phyloP scores from a whole-genome alignment of 2,329 filamentous ascomycete genomes.

The Metarhizium album region DNA sequence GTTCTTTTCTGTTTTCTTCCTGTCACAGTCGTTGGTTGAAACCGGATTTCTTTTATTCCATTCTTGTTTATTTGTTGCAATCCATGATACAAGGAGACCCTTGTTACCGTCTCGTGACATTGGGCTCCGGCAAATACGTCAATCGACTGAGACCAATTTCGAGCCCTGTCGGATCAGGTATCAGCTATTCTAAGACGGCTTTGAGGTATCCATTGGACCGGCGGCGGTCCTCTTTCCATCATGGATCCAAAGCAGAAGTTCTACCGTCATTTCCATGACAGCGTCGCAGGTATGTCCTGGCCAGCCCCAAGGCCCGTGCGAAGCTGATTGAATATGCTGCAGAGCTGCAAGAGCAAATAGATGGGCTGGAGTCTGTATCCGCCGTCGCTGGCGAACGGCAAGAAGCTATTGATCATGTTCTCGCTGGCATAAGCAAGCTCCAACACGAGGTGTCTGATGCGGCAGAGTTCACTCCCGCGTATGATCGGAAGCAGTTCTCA shows the following conservation, averaged over 20 bases:
- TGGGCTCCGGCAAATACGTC: neutral
- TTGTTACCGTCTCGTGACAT: neutral
- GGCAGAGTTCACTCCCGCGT: constrained; percentile 69
- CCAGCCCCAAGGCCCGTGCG: neutral
- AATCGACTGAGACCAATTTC: neutral
- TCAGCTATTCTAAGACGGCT: neutral
- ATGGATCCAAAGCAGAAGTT: constrained; percentile 60
- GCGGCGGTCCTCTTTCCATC: neutral
- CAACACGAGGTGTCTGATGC: constrained; percentile 80
- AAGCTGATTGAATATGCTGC: neutral
- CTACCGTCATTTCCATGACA: constrained; percentile 71
- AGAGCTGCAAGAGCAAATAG: constrained; percentile 72
- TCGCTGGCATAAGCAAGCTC: constrained; percentile 68
- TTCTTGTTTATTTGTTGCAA: too few relatives aligned
- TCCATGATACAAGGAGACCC: neutral
- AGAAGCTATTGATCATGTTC: constrained; percentile 69
- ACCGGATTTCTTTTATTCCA: too few relatives aligned
- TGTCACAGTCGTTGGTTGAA: too few relatives aligned
- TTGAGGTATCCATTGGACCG: neutral
- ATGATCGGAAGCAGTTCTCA: constrained; percentile 80
- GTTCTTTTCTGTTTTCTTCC: neutral
- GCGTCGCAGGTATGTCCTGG: constrained; percentile 52
- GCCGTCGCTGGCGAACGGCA: constrained; percentile 60
- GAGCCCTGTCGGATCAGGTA: neutral
- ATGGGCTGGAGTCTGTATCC: constrained; percentile 51